Evolutionary conservation across 139 green algal genomes (phyloP).

Genomic region (Chlorokybus atmophyticus): DNA sequence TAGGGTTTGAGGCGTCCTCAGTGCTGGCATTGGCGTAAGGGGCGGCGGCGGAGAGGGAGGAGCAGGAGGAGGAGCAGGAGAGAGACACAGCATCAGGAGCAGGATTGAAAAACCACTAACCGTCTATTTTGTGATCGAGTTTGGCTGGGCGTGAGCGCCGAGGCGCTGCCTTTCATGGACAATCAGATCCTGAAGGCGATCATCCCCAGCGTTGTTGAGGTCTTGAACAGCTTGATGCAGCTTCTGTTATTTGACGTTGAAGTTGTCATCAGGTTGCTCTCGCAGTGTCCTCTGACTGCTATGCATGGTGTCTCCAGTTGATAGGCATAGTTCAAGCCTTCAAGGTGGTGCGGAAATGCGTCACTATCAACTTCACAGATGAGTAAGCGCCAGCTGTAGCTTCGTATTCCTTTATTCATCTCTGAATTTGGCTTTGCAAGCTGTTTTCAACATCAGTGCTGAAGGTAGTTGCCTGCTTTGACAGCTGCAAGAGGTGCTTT

Average conservation of each 20-base stretch:
- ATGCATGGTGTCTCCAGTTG: not conserved
- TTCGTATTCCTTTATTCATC: not conserved
- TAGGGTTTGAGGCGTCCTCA: too few relatives aligned
- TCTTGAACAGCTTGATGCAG: too few relatives aligned
- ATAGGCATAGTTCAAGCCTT: not conserved
- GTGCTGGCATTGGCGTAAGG: too few relatives aligned
- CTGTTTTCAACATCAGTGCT: not conserved
- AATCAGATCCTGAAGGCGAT: not conserved
- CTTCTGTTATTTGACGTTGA: not conserved
- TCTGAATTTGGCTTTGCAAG: not conserved
- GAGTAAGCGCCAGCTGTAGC: not conserved
- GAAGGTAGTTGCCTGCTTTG: not conserved
- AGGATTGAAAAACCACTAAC: too few relatives aligned
- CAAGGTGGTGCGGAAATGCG: not conserved
- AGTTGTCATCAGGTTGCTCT: not conserved
- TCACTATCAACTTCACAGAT: not conserved
- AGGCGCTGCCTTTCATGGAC: too few relatives aligned
- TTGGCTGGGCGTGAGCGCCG: too few relatives aligned
- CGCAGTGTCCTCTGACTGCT: not conserved
- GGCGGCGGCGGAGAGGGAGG: too few relatives aligned
- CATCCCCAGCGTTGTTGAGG: not conserved
- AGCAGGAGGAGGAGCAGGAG: too few relatives aligned
- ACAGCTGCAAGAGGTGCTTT: not conserved
- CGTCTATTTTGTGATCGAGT: too few relatives aligned
- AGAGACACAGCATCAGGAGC: too few relatives aligned